Base-by-base conservation (phyloP, 257 asterid species). In the Lycium barbarum region DNA sequence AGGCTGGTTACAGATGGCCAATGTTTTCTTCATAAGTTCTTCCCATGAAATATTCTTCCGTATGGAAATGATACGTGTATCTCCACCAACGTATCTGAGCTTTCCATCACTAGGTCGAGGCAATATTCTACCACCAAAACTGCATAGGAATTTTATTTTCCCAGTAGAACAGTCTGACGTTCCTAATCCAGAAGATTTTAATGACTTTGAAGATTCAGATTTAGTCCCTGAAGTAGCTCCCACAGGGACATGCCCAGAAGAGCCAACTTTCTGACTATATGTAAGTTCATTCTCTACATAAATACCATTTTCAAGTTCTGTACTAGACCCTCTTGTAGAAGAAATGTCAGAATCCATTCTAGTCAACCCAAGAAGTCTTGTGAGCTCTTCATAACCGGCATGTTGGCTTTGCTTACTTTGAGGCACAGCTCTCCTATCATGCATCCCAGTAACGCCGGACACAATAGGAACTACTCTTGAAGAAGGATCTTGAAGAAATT, bases 101-200 rank as follows among this genome's bases (percentile, higher is more conserved):
- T 91, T 93, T 65, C 92, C 94, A 89, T 93, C 96, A 87, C 94
- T 89, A 26, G 96, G 94, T 15, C 96, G 91, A 36, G 93, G 93
- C 90, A 90, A 85, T 83, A 91, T 84, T 88, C 86, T 90, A 40
- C 94, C 93, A 45, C 93, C 93, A 84, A 90, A 93, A 83, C 96
- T 93, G 88, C 94, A 93, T 36, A 93, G 88, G 40, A 93, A 84
- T 88, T 93, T 93, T 51, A 93, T 65, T 78, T 91, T 92, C 82
- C 88, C 90, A 57, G 86, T 86, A 81, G 93, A 89, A 87, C 88
- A 89, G 49, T 92, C 94, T 57, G 88, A 85, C 84, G 36, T 87
- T 87, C 91, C 92, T 70, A 84, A 68, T 17, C 86, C 91, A 33
- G 88, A 84, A 83, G 90, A 84, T 74, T 82, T 76, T 43, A 85